phyloP scores from a whole-genome alignment of 2,329 filamentous ascomycete genomes.

The Cladosporium oxysporum region DNA sequence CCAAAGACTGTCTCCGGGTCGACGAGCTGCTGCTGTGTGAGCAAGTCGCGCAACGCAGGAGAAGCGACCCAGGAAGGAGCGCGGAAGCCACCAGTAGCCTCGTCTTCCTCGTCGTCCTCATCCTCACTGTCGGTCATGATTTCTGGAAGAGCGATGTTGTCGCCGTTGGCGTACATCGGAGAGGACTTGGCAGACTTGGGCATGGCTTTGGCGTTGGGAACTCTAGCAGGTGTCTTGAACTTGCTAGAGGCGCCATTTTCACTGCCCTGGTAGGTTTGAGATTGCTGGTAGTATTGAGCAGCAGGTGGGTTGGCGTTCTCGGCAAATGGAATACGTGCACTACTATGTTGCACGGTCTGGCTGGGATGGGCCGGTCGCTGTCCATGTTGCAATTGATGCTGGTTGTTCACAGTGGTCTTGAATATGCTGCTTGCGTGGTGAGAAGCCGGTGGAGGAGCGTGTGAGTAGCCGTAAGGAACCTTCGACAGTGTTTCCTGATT shows the following conservation, averaged over 20 bases:
- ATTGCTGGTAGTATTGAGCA: slow-evolving; percentile 23
- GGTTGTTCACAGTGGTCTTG: slow-evolving; percentile 66
- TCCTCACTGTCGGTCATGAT: slow-evolving; percentile 95
- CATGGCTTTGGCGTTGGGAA: slow-evolving; percentile 41
- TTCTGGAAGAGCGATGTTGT: slow-evolving; percentile 88
- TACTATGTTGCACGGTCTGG: slow-evolving; percentile 85
- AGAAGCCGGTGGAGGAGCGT: slow-evolving; percentile 57
- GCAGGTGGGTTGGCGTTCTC: slow-evolving; percentile 60
- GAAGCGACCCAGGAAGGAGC: slow-evolving; percentile 87
- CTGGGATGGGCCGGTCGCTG: slow-evolving; percentile 62
- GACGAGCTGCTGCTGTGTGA: slow-evolving; percentile 79
- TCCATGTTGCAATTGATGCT: slow-evolving; percentile 66
- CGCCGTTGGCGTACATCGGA: slow-evolving; percentile 83
- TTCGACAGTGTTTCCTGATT: slow-evolving; percentile 61
- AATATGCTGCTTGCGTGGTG: slow-evolving; percentile 54
- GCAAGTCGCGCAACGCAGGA: slow-evolving; percentile 73
- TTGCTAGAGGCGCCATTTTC: slow-evolving; percentile 36
- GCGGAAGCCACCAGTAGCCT: slow-evolving; percentile 51
- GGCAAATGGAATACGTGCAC: slow-evolving; percentile 86
- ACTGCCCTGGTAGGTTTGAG: slow-evolving; percentile 24
- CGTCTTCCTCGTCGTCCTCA: slow-evolving; percentile 64
- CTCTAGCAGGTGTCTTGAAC: slow-evolving; percentile 70
- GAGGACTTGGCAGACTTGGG: slow-evolving; percentile 63
- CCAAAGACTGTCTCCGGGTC: slow-evolving; percentile 88
- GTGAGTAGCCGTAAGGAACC: slow-evolving; percentile 63